These are phyloP conservation scores for Serendipita sp. DNA, from an alignment of 1,284 basidiomycete species.

Conservation along the genomic window DNA sequence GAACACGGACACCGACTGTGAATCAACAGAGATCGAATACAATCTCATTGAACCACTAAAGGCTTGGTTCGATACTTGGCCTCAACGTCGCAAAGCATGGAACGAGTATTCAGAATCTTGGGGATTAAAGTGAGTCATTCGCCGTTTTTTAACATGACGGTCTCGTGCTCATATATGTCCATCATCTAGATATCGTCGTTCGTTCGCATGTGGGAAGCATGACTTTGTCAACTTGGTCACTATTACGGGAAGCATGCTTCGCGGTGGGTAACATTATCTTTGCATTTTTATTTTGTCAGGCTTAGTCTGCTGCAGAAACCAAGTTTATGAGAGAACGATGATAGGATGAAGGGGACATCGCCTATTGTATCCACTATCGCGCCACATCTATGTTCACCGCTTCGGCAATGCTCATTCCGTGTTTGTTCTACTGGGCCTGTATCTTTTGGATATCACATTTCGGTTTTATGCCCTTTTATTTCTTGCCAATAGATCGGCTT, in stretches of 20 bases:
- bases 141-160: too few relatives aligned
- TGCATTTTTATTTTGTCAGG: background rate
- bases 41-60: background rate
- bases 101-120: background rate
- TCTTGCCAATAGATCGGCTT: background rate
- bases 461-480: background rate
- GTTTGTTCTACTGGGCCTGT: too few relatives aligned
- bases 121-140: background rate
- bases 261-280: background rate
- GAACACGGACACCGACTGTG: background rate
- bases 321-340: background rate
- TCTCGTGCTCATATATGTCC: too few relatives aligned
- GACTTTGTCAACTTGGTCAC: constrained; percentile 2
- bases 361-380: background rate
- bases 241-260: background rate
- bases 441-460: background rate
- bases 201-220: constrained; percentile 1
- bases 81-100: background rate
- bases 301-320: background rate
- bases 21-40: background rate
- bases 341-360: background rate
- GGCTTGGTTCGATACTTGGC: constrained; percentile 5
- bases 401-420: too few relatives aligned
- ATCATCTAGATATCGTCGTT: background rate
- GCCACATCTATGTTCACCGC: too few relatives aligned